A percentile compares a stretch with the other conserved stretches of the same genome.
Conservation (phyloP, 1,139 yeast genomes). For the Saccharomyces hybrid region DNA sequence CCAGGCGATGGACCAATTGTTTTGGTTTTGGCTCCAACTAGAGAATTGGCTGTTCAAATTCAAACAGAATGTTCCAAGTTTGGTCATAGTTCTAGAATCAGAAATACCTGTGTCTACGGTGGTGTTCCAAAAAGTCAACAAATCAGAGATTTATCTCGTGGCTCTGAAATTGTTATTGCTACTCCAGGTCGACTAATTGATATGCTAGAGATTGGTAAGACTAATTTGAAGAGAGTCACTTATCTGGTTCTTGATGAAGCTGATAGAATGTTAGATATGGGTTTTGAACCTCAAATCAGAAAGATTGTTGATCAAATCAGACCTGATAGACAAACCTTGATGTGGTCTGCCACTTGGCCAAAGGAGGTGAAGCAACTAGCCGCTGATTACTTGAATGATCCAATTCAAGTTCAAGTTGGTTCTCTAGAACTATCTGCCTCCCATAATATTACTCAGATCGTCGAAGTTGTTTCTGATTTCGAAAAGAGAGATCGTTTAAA, state of each 20-base stretch:
- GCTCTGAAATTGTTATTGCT: constrained; percentile 92
- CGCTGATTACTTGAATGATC: constrained; percentile 82
- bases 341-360: constrained; percentile 99
- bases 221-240: constrained; percentile 92
- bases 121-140: constrained; percentile 99
- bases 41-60: constrained; percentile 97
- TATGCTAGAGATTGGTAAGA: constrained; percentile 91
- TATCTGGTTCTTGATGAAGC: constrained; percentile 96
- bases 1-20: constrained; percentile 98
- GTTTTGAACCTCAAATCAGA: constrained; percentile 93
- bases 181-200: constrained; percentile 98
- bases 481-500: constrained; percentile 89
- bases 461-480: constrained; percentile 83
- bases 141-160: constrained; percentile 88
- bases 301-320: constrained; percentile 91
- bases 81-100: constrained; percentile 83
- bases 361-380: constrained; percentile 92
- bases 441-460: constrained; percentile 88
- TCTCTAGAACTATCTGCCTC: constrained; percentile 94
- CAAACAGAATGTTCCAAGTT: constrained; percentile 93
- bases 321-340: constrained; percentile 95
- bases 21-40: constrained; percentile 92
- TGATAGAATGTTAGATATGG: constrained; percentile 95
- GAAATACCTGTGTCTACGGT: constrained; percentile 97
- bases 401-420: constrained; percentile 94